phyloP scores from a whole-genome alignment of 2,329 filamentous ascomycete genomes.

The Claviceps sp. region DNA sequence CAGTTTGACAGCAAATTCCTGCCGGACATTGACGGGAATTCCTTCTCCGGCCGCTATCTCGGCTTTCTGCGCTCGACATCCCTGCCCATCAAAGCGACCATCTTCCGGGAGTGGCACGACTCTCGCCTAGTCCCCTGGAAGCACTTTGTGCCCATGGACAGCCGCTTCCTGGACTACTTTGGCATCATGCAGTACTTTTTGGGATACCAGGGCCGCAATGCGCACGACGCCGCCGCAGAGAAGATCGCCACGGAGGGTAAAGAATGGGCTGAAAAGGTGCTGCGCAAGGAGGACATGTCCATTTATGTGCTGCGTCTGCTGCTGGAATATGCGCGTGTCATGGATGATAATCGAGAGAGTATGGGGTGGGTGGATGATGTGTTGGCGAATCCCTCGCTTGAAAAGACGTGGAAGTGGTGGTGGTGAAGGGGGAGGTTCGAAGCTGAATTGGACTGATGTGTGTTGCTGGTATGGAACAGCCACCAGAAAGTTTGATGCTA shows the following conservation, averaged over 20 bases:
- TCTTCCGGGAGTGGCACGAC: slow-evolving; percentile 75
- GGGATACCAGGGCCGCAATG: slow-evolving; percentile 35
- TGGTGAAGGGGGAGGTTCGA: slow-evolving; percentile 1
- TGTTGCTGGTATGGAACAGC: too few species aligned
- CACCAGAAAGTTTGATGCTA: too few species aligned
- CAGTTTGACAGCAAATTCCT: slow-evolving; percentile 55
- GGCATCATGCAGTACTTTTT: slow-evolving; percentile 64
- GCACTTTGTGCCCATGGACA: slow-evolving; percentile 73
- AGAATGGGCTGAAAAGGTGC: slow-evolving; percentile 53
- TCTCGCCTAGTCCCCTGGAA: slow-evolving; percentile 60
- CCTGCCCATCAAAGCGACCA: slow-evolving; percentile 62
- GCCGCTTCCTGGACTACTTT: slow-evolving; percentile 57
- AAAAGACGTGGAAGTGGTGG: slow-evolving; percentile 18
- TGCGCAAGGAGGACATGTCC: slow-evolving; percentile 61
- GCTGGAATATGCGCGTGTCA: slow-evolving; percentile 47
- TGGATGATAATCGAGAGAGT: slow-evolving; percentile 34
- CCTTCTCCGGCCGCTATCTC: slow-evolving; percentile 54
- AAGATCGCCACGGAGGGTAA: slow-evolving; percentile 53
- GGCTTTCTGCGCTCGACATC: slow-evolving; percentile 57
- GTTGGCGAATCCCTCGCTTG: slow-evolving; percentile 19
- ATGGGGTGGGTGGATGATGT: slow-evolving; percentile 45
- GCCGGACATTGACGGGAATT: slow-evolving; percentile 65
- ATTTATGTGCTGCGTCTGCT: slow-evolving; percentile 54
- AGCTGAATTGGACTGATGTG: not conserved
- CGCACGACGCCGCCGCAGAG: slow-evolving; percentile 45